These are phyloP conservation scores for Hibiscus syriacus DNA, from an alignment of 345 rosid genomes.

Conservation along the genomic window DNA sequence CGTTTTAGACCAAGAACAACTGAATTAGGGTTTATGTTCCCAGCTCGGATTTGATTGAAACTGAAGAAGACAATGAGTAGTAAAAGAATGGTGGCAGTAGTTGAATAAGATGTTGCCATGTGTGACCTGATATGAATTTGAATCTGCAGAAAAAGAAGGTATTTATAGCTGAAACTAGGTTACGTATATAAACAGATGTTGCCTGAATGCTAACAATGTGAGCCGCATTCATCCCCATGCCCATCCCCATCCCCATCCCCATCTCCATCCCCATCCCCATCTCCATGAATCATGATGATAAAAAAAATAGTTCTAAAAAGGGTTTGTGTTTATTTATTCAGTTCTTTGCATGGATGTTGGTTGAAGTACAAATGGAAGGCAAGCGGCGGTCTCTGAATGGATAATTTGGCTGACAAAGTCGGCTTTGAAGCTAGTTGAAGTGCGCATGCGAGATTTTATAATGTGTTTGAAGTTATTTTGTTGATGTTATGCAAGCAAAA, in stretches of 20 bases:
- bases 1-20: slow-evolving; percentile 47
- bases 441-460: slow-evolving; percentile 5
- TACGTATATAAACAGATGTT: background rate
- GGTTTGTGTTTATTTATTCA: background rate
- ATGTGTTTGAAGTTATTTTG: background rate
- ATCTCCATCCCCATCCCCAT: background rate
- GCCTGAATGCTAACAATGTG: background rate
- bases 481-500: background rate
- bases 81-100: slow-evolving; percentile 10
- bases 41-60: slow-evolving; percentile 30
- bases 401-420: background rate
- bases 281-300: background rate
- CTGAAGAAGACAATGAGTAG: slow-evolving; percentile 12
- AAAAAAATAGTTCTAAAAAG: background rate
- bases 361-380: slow-evolving; percentile 2
- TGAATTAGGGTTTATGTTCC: slow-evolving; percentile 22
- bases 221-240: background rate
- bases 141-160: background rate
- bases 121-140: background rate
- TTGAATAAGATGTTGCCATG: slow-evolving; percentile 16
- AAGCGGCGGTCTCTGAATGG: slow-evolving; percentile 9
- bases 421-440: background rate
- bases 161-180: slow-evolving; percentile 18
- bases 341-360: background rate
- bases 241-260: too few relatives aligned